Evolutionary conservation across 306 rosid species (phyloP), one percentile per base, ranked within the genome.

Genomic region (Cyamopsis tetragonoloba): DNA sequence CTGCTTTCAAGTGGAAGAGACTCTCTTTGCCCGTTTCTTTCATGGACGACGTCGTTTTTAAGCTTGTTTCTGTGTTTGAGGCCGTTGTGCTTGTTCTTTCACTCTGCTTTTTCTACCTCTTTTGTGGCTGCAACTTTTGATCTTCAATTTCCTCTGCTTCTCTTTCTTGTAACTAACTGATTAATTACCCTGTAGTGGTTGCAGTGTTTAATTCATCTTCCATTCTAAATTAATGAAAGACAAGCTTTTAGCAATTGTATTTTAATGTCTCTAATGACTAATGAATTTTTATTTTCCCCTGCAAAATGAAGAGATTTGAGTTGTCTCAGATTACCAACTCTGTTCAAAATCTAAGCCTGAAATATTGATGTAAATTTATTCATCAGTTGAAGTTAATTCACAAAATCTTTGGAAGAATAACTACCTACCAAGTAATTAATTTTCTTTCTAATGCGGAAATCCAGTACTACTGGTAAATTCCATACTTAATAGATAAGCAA

Each of bases 121-220:
- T 68, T 11, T 91, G 88, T 30, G 96, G 96, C 20, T 91, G 96
- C 81, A 74, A 66, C 28, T 81, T 89, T 26, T 87, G 75, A 81
- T 42, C 14, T 19, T 28, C 20, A 0, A n/a, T n/a, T 27, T 22
- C 6, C 6, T 18, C 4, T 17, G 3, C 7, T 0, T 43, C 48
- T 70, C 15, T 32, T 4, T 34, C 32, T 19, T 69, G 23, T 56
- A 23, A 6, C 22, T 14, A 20, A 18, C 11, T n/a, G n/a, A n/a
- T n/a, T n/a, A n/a, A n/a, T n/a, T n/a, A n/a, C n/a, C n/a, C n/a
- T n/a, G n/a, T n/a, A n/a, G n/a, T n/a, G n/a, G n/a, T 47, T 17
- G 8, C 7, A 12, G 42, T 8, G 11, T 37, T 10, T 1, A 37
- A 38, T 62, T 47, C 35, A 24, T n/a, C n/a, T n/a, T n/a, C n/a